Evolutionary conservation across 192 early-diverging fungal species (phyloP).

Genomic region (Neocallimastix lanati): DNA sequence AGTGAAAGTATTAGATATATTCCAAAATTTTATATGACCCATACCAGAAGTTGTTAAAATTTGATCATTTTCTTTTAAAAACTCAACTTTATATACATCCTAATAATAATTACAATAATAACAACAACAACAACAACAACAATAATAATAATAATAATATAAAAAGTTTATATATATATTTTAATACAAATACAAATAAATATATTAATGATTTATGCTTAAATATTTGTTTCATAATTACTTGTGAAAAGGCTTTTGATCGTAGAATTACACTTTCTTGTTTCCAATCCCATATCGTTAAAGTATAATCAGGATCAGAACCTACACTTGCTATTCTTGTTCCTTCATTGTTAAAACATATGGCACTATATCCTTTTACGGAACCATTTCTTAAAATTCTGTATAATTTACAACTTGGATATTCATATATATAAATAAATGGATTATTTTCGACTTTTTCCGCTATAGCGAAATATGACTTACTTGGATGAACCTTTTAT

Average conservation of each 20-base stretch:
- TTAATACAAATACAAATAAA: too few relatives aligned
- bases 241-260: slow-evolving; percentile 45
- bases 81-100: slow-evolving; percentile 33
- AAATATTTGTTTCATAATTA: too few relatives aligned
- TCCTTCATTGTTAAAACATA: slow-evolving; percentile 29
- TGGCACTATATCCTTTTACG: slow-evolving; percentile 16
- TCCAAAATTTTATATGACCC: slow-evolving; percentile 52
- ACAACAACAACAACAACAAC: too few relatives aligned
- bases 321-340: slow-evolving; percentile 35
- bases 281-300: slow-evolving; percentile 44
- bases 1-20: slow-evolving; percentile 37
- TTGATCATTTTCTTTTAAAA: slow-evolving; percentile 30
- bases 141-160: too few relatives aligned
- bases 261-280: slow-evolving; percentile 23
- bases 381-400: slow-evolving; percentile 27
- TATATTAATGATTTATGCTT: too few relatives aligned
- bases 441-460: slow-evolving; percentile 20
- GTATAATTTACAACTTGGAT: slow-evolving; percentile 21
- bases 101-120: not conserved
- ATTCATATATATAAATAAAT: slow-evolving; percentile 34
- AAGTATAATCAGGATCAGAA: slow-evolving; percentile 40
- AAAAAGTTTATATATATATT: too few relatives aligned
- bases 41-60: slow-evolving; percentile 37
- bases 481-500: slow-evolving; percentile 22
- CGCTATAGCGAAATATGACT: slow-evolving; percentile 25